These are phyloP conservation scores for Fusarium odoratissimum DNA, from an alignment of 2,329 filamentous ascomycete species.

Conservation along the genomic window DNA sequence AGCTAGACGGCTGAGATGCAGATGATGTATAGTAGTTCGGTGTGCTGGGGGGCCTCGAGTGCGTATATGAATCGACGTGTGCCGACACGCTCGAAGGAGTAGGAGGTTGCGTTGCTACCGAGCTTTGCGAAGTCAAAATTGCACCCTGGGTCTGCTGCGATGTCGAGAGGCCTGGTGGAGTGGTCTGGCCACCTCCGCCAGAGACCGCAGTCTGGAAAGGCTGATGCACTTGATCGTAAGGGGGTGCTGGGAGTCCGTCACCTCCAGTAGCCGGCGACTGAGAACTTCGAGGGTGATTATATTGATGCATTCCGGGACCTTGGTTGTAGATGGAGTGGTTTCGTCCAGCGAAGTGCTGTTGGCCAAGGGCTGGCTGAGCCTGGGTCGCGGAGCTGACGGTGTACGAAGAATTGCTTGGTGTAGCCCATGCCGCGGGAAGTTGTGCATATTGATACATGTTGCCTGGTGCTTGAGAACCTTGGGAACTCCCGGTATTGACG, in stretches of 20 bases:
- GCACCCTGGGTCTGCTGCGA: constrained; percentile 45
- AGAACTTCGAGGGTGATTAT: constrained; percentile 49
- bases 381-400: constrained; percentile 62
- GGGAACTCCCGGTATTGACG: constrained; percentile 69
- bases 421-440: constrained; percentile 69
- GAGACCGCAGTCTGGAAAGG: constrained; percentile 72
- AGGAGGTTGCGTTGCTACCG: constrained; percentile 56
- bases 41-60: constrained; percentile 65
- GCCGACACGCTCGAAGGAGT: constrained; percentile 65
- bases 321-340: constrained; percentile 56
- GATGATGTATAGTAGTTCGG: constrained; percentile 70
- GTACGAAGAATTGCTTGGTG: constrained; percentile 61
- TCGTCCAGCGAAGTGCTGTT: constrained; percentile 46
- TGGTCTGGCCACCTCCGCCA: constrained; percentile 54
- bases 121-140: constrained; percentile 45
- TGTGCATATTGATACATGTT: constrained; percentile 63
- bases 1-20: constrained; percentile 60
- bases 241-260: constrained; percentile 73
- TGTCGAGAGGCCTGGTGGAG: constrained; percentile 44
- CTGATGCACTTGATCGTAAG: constrained; percentile 75
- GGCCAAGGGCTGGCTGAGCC: constrained; percentile 44
- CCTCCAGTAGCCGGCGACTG: constrained; percentile 64
- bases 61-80: constrained; percentile 67
- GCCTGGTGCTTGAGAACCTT: constrained; percentile 66
- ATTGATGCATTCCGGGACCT: constrained; percentile 61